Conservation (phyloP, 176 grass and related monocot genomes). For the Musa schizocarpa region DNA sequence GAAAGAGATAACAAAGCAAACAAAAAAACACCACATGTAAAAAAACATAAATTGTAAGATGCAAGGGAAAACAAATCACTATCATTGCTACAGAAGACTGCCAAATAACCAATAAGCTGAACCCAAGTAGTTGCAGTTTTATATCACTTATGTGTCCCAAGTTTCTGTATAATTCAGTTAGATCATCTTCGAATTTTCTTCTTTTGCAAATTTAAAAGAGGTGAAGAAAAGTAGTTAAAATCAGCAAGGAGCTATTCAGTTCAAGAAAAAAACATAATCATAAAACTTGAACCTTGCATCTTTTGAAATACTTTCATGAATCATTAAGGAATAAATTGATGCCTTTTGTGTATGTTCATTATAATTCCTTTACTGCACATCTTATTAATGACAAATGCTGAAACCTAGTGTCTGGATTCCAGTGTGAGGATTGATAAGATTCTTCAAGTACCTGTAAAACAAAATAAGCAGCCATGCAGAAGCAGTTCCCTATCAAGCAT, state of each 20-base stretch:
- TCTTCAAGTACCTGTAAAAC: slow-evolving; percentile 61
- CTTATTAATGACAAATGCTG: background rate
- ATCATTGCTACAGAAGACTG: background rate
- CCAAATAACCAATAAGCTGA: too few species aligned
- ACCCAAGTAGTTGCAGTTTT: too few species aligned
- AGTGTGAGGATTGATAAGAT: background rate
- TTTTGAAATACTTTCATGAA: background rate
- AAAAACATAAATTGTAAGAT: background rate
- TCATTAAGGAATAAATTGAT: background rate
- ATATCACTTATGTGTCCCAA: too few species aligned
- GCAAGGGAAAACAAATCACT: background rate
- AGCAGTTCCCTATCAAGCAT: slow-evolving; percentile 76
- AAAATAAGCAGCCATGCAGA: slow-evolving; percentile 80
- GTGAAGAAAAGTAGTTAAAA: background rate
- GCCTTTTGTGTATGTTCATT: background rate
- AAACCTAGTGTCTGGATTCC: background rate
- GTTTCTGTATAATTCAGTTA: too few species aligned
- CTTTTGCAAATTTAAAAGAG: too few species aligned
- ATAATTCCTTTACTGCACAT: background rate
- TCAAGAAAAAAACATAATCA: background rate
- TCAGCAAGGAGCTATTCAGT: background rate
- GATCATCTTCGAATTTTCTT: too few species aligned
- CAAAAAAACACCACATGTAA: background rate
- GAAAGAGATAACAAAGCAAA: slow-evolving; percentile 13
- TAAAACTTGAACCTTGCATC: background rate